Percentiles rank a stretch among this genome's conserved stretches.
These are phyloP conservation scores for Penstemon davidsonii DNA, from an alignment of 257 asterid genomes.

Conservation along the genomic window DNA sequence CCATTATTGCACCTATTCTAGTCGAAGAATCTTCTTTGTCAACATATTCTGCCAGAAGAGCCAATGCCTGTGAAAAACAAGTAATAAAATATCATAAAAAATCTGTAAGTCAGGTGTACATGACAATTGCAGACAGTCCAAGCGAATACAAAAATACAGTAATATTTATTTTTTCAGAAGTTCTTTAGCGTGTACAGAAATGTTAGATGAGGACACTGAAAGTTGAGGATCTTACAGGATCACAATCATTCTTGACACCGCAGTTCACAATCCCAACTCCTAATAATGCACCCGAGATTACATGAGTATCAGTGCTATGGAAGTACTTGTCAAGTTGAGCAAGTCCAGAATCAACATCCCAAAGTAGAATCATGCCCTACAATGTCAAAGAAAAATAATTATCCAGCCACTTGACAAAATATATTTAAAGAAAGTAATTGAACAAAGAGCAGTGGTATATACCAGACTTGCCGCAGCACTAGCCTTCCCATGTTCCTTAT, in stretches of 20 bases:
- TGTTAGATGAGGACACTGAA: background rate
- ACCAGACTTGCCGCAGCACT: conserved; percentile 99
- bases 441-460: conserved; percentile 23
- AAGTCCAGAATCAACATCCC: conserved; percentile 97
- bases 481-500: conserved; percentile 91
- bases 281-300: conserved; percentile 78
- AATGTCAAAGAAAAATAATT: conserved; percentile 19
- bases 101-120: background rate
- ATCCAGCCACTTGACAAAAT: conserved; percentile 12
- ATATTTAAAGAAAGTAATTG: background rate
- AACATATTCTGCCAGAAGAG: conserved; percentile 74
- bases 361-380: conserved; percentile 93
- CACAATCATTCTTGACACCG: conserved; percentile 73
- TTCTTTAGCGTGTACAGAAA: background rate
- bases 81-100: conserved; percentile 22
- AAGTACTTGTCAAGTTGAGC: conserved; percentile 94
- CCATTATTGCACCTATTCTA: conserved; percentile 97
- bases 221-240: conserved; percentile 66
- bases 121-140: conserved; percentile 9
- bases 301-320: conserved; percentile 73
- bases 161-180: background rate
- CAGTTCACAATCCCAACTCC: conserved; percentile 96
- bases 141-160: background rate
- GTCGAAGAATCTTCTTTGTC: conserved; percentile 73
- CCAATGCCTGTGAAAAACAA: conserved; percentile 68